Conservation (phyloP, 306 rosid genomes). For the Vicia sativa region DNA sequence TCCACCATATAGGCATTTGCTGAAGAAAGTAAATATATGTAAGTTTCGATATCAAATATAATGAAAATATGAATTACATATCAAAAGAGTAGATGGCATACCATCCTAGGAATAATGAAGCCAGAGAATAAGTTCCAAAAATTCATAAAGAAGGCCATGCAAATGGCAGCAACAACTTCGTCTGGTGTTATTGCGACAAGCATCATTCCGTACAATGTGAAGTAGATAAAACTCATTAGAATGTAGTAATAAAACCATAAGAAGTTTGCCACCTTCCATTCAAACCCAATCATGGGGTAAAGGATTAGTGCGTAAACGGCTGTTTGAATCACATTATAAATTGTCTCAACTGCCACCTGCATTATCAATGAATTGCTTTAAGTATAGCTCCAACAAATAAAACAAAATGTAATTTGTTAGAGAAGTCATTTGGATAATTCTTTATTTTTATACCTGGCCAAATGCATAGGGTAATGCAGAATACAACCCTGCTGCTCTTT, state of each 20-base stretch:
- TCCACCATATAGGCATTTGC: constrained; percentile 75
- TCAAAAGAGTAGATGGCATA: constrained; percentile 32
- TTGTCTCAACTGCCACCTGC: constrained; percentile 72
- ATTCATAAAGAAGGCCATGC: constrained; percentile 63
- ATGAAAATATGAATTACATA: constrained; percentile 1
- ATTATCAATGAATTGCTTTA: constrained; percentile 24
- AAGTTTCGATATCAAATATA: neutral
- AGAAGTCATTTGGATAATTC: neutral
- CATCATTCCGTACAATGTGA: constrained; percentile 87
- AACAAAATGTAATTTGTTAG: neutral
- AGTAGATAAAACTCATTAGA: constrained; percentile 63
- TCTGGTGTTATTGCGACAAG: constrained; percentile 69
- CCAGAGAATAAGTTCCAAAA: constrained; percentile 75
- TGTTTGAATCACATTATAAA: constrained; percentile 61
- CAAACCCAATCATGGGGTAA: constrained; percentile 68
- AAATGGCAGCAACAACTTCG: constrained; percentile 61
- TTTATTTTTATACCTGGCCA: constrained; percentile 38
- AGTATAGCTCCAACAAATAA: neutral
- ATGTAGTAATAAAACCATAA: constrained; percentile 73
- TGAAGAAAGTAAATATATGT: constrained; percentile 15
- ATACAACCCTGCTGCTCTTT: constrained; percentile 55
- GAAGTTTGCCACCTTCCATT: constrained; percentile 54
- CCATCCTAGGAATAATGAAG: constrained; percentile 53
- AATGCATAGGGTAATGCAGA: constrained; percentile 52
- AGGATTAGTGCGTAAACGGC: constrained; percentile 47